Evolutionary conservation across 495 filamentous ascomycete species (phyloP), one percentile per base, ranked within the genome.

Genomic region (Tuber indicum): DNA sequence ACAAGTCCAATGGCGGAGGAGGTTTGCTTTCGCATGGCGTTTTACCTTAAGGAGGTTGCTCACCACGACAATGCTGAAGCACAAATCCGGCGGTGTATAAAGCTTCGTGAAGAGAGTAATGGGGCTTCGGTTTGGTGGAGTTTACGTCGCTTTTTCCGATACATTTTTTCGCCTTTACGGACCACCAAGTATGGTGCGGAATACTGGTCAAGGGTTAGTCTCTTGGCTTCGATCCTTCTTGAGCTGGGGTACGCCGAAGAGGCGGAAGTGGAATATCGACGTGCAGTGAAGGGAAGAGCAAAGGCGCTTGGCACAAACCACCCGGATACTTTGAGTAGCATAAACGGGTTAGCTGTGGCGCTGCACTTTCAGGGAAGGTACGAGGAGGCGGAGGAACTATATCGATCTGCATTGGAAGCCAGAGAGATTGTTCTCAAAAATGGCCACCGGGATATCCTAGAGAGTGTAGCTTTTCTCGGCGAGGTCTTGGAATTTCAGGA

Each of bases 261-360:
- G 9, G n/a, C 52, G 9, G 82, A 86, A 70, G 85, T 83, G 4
- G 81, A 81, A 14, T 26, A 72, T 19, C 8, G 75, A 58, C 71
- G 83, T 44, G 76, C 79, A 12, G 47, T 83, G n/a, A 72, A 84
- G 74, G 41, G 3, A 76, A 81, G 72, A 21, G 7, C 47, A 52
- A 81, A 16, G 46, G 32, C 76, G 36, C 81, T 85, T 6, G 84
- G 85, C 19, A 62, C 78, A 52, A 77, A 81, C 21, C 84, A 86
- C 74, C 82, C 82, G 26, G 78, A 84, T 58, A 87, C 85, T 2
- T 75, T 86, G 74, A 83, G 36, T 3, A 81, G 75, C n/a, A 85
- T 86, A 81, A 79, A 74, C 39, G 81, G 78, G 46, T 82, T 86
- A 3, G 82, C 82, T 46, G 77, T 79, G 17, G 83, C 81, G 16